These are phyloP conservation scores for Penicillium sp. DNA, from an alignment of 2,329 filamentous ascomycete genomes.

Conservation along the genomic window DNA sequence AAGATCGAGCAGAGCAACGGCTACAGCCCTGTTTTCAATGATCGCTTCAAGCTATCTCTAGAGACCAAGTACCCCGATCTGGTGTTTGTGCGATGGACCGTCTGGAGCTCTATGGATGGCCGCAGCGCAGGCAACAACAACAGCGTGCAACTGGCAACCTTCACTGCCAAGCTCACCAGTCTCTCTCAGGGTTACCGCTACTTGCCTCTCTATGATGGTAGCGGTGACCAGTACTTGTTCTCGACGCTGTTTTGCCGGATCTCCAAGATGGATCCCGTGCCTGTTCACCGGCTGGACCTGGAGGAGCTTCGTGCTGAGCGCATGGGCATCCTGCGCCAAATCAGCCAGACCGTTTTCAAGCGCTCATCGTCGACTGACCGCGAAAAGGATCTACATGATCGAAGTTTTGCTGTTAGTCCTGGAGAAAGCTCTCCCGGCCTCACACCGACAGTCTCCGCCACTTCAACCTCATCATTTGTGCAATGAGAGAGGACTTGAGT, in stretches of 20 bases:
- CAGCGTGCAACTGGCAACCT: conserved; percentile 68
- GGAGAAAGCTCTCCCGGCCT: conserved; percentile 34
- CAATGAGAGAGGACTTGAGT: conserved; percentile 9
- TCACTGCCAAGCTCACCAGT: conserved; percentile 85
- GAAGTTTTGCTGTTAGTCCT: conserved; percentile 25
- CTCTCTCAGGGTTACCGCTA: conserved; percentile 91
- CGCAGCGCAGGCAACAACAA: conserved; percentile 61
- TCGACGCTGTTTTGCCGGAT: conserved; percentile 91
- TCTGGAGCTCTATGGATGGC: conserved; percentile 78
- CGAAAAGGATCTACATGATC: conserved; percentile 29
- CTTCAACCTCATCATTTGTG: conserved; percentile 34
- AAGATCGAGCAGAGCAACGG: conserved; percentile 79
- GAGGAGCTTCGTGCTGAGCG: conserved; percentile 40
- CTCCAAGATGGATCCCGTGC: conserved; percentile 54
- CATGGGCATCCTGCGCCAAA: conserved; percentile 39
- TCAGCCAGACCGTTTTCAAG: conserved; percentile 44
- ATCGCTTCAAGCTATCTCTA: conserved; percentile 71
- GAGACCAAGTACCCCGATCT: conserved; percentile 93
- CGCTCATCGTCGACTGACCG: conserved; percentile 39
- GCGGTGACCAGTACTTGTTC: conserved; percentile 89
- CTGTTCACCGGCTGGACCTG: conserved; percentile 37
- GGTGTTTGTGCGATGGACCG: conserved; percentile 87
- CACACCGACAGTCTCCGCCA: conserved; percentile 34
- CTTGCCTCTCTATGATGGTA: conserved; percentile 78
- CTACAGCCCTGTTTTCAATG: conserved; percentile 85